A percentile compares a stretch with the other conserved stretches of the same genome.
phyloP scores from a whole-genome alignment of 208 protist genomes.

The Lotmaria passim region DNA sequence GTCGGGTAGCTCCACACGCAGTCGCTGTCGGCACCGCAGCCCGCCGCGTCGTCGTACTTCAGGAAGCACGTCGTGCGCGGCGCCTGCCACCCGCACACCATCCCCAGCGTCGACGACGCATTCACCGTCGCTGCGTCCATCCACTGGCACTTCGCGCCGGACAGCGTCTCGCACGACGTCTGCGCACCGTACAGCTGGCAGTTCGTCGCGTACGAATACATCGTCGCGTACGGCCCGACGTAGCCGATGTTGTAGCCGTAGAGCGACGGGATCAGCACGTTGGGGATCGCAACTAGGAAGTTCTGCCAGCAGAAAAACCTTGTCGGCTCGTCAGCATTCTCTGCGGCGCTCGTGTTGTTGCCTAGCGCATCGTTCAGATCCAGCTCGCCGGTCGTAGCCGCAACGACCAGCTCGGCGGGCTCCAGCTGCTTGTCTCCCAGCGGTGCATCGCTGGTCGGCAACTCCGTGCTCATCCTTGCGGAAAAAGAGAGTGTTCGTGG shows the following conservation, averaged over 20 bases:
- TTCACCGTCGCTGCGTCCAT: slow-evolving; percentile 9
- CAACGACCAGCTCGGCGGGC: too few species aligned
- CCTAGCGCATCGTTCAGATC: background rate
- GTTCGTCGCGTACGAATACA: slow-evolving; percentile 44
- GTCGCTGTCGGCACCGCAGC: slow-evolving; percentile 14
- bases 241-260: slow-evolving; percentile 57
- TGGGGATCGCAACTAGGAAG: background rate
- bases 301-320: slow-evolving; percentile 5
- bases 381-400: background rate
- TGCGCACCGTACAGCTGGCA: slow-evolving; percentile 43
- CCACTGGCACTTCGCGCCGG: slow-evolving; percentile 28
- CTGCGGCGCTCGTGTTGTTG: background rate
- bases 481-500: background rate
- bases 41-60: slow-evolving; percentile 30
- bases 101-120: slow-evolving; percentile 9
- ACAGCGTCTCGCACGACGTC: slow-evolving; percentile 34
- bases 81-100: slow-evolving; percentile 33
- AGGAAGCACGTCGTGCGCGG: slow-evolving; percentile 39
- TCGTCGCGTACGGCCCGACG: slow-evolving; percentile 41
- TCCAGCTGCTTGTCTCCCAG: background rate
- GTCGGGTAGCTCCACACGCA: slow-evolving; percentile 45
- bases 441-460: background rate
- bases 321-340: background rate
- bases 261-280: slow-evolving; percentile 11
- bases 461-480: slow-evolving; percentile 2